Conservation (phyloP, 805 yeast genomes). For the Maudiozyma serrabonitensis region DNA sequence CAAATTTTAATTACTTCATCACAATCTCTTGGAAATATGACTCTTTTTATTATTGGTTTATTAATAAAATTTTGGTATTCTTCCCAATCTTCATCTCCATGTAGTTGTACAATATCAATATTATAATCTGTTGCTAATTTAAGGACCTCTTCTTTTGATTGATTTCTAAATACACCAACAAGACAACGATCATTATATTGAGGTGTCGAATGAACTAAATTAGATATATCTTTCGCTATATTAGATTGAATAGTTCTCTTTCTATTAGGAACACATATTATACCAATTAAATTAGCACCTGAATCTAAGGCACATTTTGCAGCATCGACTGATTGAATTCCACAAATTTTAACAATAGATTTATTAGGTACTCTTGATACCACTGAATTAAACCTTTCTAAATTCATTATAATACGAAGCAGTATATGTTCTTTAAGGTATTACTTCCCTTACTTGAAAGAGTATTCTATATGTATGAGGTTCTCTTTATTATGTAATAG, state of each 20-base stretch:
- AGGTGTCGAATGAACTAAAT: slow-evolving; percentile 27
- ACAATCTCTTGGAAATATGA: slow-evolving; percentile 47
- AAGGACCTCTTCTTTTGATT: slow-evolving; percentile 53
- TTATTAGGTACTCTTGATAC: not conserved
- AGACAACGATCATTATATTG: slow-evolving; percentile 49
- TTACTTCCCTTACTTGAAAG: not conserved
- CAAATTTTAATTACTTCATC: slow-evolving; percentile 28
- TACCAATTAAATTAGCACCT: slow-evolving; percentile 75
- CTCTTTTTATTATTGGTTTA: slow-evolving; percentile 66
- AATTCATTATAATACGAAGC: not conserved
- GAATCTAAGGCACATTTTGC: slow-evolving; percentile 58
- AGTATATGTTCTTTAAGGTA: not conserved
- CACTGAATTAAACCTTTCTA: not conserved
- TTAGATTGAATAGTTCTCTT: slow-evolving; percentile 52
- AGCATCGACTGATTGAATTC: slow-evolving; percentile 56
- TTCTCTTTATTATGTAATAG: not conserved
- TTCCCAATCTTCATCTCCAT: slow-evolving; percentile 50
- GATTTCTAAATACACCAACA: slow-evolving; percentile 90
- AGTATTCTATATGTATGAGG: not conserved
- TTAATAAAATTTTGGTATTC: slow-evolving; percentile 31
- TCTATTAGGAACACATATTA: slow-evolving; percentile 78
- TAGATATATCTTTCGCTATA: slow-evolving; percentile 40
- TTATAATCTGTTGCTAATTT: slow-evolving; percentile 32
- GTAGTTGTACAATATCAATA: slow-evolving; percentile 78
- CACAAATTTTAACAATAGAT: slow-evolving; percentile 76